These are phyloP conservation scores for Trichothecium sympodiale DNA, from an alignment of 2,329 filamentous ascomycete genomes.

Conservation along the genomic window DNA sequence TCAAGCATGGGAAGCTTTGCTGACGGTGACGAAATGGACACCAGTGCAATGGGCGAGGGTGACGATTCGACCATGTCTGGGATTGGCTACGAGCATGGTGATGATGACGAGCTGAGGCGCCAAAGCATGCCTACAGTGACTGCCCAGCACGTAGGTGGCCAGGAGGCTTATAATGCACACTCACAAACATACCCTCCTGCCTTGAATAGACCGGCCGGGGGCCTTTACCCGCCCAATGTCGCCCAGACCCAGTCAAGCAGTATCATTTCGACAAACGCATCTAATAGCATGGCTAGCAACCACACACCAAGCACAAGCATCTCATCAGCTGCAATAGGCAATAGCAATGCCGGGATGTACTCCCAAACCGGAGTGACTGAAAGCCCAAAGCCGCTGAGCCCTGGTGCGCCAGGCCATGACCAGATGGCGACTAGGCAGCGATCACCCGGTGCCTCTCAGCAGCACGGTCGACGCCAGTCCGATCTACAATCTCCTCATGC, in stretches of 20 bases:
- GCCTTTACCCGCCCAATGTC: slow-evolving; percentile 52
- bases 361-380: slow-evolving; percentile 68
- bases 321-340: slow-evolving; percentile 34
- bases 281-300: slow-evolving; percentile 25
- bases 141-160: slow-evolving; percentile 53
- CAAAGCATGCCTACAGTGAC: slow-evolving; percentile 67
- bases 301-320: slow-evolving; percentile 40
- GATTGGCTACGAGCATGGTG: slow-evolving; percentile 42
- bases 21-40: slow-evolving; percentile 61
- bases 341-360: slow-evolving; percentile 49
- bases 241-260: slow-evolving; percentile 44
- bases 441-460: slow-evolving; percentile 55
- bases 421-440: slow-evolving; percentile 42
- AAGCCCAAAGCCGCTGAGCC: slow-evolving; percentile 75
- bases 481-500: slow-evolving; percentile 44
- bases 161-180: slow-evolving; percentile 41
- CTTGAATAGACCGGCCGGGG: slow-evolving; percentile 37
- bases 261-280: slow-evolving; percentile 41
- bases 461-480: slow-evolving; percentile 45
- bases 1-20: slow-evolving; percentile 77
- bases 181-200: slow-evolving; percentile 72
- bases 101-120: slow-evolving; percentile 53
- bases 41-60: slow-evolving; percentile 30
- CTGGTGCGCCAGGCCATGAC: slow-evolving; percentile 44
- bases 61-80: slow-evolving; percentile 49